Percentiles rank a stretch among this genome's conserved stretches.
These are phyloP conservation scores for Kodamaea sp. DNA, from an alignment of 1,139 yeast genomes.

Conservation along the genomic window DNA sequence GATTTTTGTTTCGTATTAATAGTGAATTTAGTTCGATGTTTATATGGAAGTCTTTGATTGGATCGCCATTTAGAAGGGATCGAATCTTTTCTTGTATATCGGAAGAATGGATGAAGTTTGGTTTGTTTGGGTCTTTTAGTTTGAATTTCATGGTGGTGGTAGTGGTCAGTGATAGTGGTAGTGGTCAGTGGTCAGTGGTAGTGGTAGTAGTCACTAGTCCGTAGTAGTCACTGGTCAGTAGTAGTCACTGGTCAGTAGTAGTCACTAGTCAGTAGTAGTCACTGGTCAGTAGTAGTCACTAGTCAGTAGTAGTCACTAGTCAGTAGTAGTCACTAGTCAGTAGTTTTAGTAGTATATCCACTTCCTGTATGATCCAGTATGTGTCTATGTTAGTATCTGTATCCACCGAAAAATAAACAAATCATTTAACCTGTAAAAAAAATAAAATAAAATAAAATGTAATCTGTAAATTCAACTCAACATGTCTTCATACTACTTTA, in stretches of 20 bases:
- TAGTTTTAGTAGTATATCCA: neutral
- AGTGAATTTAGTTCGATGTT: constrained; percentile 38
- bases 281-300: no score
- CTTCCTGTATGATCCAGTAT: neutral
- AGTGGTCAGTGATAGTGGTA: constrained; percentile 2
- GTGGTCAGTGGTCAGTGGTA: neutral
- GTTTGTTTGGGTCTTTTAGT: constrained; percentile 26
- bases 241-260: neutral
- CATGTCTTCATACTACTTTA: constrained; percentile 60
- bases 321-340: neutral
- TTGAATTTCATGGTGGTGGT: constrained; percentile 12
- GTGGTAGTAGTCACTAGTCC: neutral
- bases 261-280: neutral
- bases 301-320: no score
- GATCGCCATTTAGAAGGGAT: constrained; percentile 6
- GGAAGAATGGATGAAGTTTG: constrained; percentile 40
- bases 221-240: neutral
- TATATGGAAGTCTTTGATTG: constrained; percentile 22
- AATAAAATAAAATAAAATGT: constrained; percentile 7
- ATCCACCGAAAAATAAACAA: neutral
- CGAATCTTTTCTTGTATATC: constrained; percentile 28
- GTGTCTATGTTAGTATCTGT: neutral
- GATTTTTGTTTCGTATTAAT: constrained; percentile 25
- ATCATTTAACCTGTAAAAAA: constrained; percentile 1
- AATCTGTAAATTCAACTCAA: constrained; percentile 5